Evolutionary conservation across 164 flowering plant genomes (phyloP).

Genomic region (Platanus orientalis): DNA sequence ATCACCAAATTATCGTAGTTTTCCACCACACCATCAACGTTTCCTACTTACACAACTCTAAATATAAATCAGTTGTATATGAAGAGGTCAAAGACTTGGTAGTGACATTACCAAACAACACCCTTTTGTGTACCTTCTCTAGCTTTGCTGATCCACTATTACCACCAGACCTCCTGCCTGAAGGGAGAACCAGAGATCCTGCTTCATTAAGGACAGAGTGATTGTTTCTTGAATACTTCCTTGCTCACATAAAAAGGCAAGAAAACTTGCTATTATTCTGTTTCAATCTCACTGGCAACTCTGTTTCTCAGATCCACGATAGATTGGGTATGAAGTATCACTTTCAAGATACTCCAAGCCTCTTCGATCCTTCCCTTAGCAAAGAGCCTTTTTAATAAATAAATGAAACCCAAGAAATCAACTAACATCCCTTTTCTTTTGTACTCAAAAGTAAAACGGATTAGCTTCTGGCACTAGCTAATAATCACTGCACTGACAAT

Average conservation of each 20-base stretch:
- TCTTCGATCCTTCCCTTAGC: conserved; percentile 92
- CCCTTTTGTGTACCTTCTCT: conserved; percentile 12
- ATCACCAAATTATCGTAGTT: conserved; percentile 1
- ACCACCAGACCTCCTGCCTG: conserved; percentile 4
- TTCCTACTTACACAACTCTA: neutral
- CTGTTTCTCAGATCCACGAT: conserved; percentile 44
- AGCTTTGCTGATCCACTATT: conserved; percentile 7
- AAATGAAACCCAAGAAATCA: conserved; percentile 75
- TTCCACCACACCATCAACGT: conserved; percentile 13
- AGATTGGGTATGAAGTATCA: conserved; percentile 64
- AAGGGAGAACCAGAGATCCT: conserved; percentile 40
- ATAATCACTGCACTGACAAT: conserved; percentile 63
- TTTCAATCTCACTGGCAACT: conserved; percentile 41
- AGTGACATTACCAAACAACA: conserved; percentile 6
- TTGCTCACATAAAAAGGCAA: conserved; percentile 55
- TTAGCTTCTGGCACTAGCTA: conserved; percentile 64
- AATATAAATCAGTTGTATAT: conserved; percentile 12
- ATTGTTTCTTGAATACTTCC: conserved; percentile 67
- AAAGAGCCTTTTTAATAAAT: conserved; percentile 65
- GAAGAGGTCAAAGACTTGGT: conserved; percentile 7
- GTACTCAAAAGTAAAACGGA: conserved; percentile 38
- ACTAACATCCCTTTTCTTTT: conserved; percentile 48
- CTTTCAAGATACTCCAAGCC: conserved; percentile 63
- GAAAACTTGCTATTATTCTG: conserved; percentile 43
- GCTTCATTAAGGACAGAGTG: conserved; percentile 56